Evolutionary conservation across 768 basidiomycete species (phyloP), one percentile per base, ranked within the genome.

Genomic region (Tricholoma matsutake): DNA sequence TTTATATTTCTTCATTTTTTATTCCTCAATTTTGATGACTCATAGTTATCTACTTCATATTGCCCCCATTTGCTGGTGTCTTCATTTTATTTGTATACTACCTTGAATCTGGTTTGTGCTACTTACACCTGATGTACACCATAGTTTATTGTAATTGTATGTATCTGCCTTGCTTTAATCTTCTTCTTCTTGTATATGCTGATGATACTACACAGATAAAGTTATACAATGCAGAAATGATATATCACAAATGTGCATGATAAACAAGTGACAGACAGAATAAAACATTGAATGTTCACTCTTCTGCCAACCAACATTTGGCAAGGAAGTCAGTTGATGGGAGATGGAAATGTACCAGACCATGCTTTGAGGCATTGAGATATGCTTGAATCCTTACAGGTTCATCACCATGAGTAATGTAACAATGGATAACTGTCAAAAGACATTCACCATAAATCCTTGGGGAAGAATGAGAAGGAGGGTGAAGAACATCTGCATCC

Each of bases 271-370:
- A n/a, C 28, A n/a, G 28, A 31, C 16, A 20, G 20, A 4, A 5
- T 39, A 16, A 10, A 39, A 32, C 8, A 32, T 32, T 8, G 37
- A n/a, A n/a, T 13, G n/a, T 1, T 52, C 29, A 77, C 69, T 90
- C 89, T 61, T 87, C 88, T 9, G 76, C 74, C 10, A 92, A 78
- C 87, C 89, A 91, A 60, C 77, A 73, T 63, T 88, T 87, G 13
- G 89, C 91, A 11, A 89, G 69, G 22, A 77, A 74, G 3, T 89
- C 91, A 14, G 90, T 79, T 56, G 76, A 73, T 10, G 90, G 91
- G 51, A 89, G 69, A 65, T 83, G 82, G 69, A 78, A 91, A 56
- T 83, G 79, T 25, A 80, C 68, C n/a, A 88, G 73, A 18, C 78
- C 80, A 55, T 81, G 77, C 32, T 75, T 77, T 1, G 79, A 76